phyloP scores from a whole-genome alignment of 2,329 filamentous ascomycete species.

The Thielaviopsis euricoi region DNA sequence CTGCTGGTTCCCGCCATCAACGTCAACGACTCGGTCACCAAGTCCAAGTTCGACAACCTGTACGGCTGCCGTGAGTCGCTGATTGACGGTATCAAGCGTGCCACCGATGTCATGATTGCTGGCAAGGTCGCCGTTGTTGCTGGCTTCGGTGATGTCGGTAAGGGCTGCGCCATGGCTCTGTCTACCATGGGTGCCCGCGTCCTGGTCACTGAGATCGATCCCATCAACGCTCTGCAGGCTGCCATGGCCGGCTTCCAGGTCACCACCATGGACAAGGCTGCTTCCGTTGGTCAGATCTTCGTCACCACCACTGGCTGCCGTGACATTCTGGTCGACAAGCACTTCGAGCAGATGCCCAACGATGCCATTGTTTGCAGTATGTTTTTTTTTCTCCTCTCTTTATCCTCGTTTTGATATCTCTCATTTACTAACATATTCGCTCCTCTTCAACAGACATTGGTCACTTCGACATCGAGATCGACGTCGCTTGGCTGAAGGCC shows the following conservation, averaged over 20 bases:
- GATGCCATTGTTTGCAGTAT: constrained; percentile 96
- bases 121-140: constrained; percentile 97
- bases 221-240: constrained; percentile 98
- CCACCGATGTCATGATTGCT: constrained; percentile 99
- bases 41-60: constrained; percentile 99
- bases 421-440: constrained; percentile 13
- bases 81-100: constrained; percentile 98
- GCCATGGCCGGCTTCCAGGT: constrained; percentile 96
- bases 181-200: constrained; percentile 95
- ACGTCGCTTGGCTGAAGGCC: constrained; percentile 98
- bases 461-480: constrained; percentile 99
- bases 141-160: constrained; percentile 97
- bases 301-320: constrained; percentile 98
- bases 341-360: constrained; percentile 94
- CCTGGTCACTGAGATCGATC: constrained; percentile 90
- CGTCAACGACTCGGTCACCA: constrained; percentile 99
- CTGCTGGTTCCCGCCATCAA: constrained; percentile 95
- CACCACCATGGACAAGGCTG: constrained; percentile 94
- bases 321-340: constrained; percentile 80
- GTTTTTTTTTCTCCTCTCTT: constrained; percentile 18
- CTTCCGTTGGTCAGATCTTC: constrained; percentile 81
- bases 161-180: constrained; percentile 93
- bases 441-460: constrained; percentile 59
- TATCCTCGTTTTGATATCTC: constrained; percentile 1
- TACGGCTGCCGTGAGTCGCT: constrained; percentile 99